phyloP scores from a whole-genome alignment of 75 land plant genomes.

The Isoetes taiwanensis region DNA sequence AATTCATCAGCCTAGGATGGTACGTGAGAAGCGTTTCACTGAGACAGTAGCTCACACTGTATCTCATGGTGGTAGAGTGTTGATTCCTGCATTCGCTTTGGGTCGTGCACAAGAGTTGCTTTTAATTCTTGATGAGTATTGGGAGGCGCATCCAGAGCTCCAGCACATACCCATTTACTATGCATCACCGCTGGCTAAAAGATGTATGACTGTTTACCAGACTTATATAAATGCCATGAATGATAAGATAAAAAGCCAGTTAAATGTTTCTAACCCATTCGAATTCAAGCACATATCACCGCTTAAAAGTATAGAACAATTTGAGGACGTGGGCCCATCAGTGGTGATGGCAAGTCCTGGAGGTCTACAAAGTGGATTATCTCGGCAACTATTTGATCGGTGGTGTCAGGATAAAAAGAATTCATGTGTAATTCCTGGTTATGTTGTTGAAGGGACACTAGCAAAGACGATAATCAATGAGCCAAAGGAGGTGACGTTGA shows the following conservation, averaged over 20 bases:
- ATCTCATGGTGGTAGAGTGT: slow-evolving; percentile 83
- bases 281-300: slow-evolving; percentile 77
- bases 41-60: slow-evolving; percentile 70
- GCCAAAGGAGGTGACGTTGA: slow-evolving; percentile 89
- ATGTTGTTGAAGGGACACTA: slow-evolving; percentile 83
- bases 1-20: slow-evolving; percentile 69
- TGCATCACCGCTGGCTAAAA: slow-evolving; percentile 96
- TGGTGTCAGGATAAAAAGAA: slow-evolving; percentile 95
- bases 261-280: slow-evolving; percentile 74
- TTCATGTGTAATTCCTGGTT: slow-evolving; percentile 90
- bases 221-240: slow-evolving; percentile 98
- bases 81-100: slow-evolving; percentile 94
- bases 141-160: slow-evolving; percentile 90
- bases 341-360: slow-evolving; percentile 98
- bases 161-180: slow-evolving; percentile 88
- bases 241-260: slow-evolving; percentile 63
- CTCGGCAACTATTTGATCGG: slow-evolving; percentile 83
- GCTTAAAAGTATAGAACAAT: slow-evolving; percentile 70
- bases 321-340: slow-evolving; percentile 81
- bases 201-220: slow-evolving; percentile 88
- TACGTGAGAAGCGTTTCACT: slow-evolving; percentile 85
- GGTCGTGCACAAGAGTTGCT: slow-evolving; percentile 97
- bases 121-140: slow-evolving; percentile 88
- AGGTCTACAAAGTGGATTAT: slow-evolving; percentile 84
- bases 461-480: slow-evolving; percentile 90